A percentile compares a stretch with the other conserved stretches of the same genome.
Evolutionary conservation across 257 asterid species (phyloP).

Genomic region (Hygrophila difformis): DNA sequence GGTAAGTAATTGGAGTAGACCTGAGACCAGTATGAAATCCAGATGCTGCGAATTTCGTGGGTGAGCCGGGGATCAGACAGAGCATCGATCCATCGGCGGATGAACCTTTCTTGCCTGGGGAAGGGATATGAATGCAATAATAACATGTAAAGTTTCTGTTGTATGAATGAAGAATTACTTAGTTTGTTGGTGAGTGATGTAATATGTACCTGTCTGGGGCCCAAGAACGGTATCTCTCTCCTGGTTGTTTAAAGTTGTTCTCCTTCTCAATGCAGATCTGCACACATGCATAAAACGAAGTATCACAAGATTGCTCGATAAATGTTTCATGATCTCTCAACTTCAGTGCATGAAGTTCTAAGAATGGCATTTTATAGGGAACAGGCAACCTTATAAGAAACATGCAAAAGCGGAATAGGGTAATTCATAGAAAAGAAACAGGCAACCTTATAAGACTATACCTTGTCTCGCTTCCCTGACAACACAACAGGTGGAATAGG

Average conservation of each 20-base stretch:
- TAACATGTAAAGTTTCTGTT: no score
- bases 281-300: slow-evolving; percentile 4
- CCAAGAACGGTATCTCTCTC: slow-evolving; percentile 53
- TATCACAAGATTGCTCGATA: background rate
- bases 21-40: slow-evolving; percentile 56
- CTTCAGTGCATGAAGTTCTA: no score
- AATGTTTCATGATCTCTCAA: background rate
- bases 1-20: slow-evolving; percentile 16
- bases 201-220: slow-evolving; percentile 48
- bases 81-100: slow-evolving; percentile 37
- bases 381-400: no score
- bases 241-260: slow-evolving; percentile 60
- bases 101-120: slow-evolving; percentile 52
- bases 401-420: no score
- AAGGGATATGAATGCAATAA: slow-evolving; percentile 3
- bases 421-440: no score
- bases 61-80: slow-evolving; percentile 52
- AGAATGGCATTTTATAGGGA: no score
- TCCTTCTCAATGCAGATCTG: slow-evolving; percentile 45
- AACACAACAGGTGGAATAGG: slow-evolving; percentile 44
- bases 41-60: slow-evolving; percentile 51
- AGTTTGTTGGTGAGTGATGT: background rate
- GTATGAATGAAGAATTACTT: no score
- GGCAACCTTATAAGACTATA: no score
- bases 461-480: slow-evolving; percentile 48